Conservation (phyloP, 495 filamentous ascomycete species). For the Sordaria brevicollis region DNA sequence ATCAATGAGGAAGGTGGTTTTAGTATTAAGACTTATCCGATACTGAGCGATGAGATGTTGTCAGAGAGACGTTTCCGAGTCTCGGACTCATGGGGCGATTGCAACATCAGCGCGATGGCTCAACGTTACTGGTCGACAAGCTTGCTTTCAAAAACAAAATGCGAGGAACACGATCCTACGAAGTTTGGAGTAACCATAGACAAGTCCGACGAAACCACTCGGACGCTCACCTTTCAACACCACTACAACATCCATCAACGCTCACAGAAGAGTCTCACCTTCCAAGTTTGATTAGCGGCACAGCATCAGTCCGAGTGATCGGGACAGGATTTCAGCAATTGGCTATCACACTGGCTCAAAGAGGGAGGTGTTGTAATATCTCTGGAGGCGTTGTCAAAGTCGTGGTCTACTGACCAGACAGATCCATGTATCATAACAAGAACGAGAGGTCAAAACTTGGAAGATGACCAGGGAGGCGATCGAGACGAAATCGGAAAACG, state of each 20-base stretch:
- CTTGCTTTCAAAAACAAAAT: not conserved
- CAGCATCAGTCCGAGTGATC: not conserved
- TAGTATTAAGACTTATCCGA: not conserved
- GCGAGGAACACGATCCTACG: not conserved
- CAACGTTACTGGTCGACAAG: not conserved
- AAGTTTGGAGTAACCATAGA: not conserved
- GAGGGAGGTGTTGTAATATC: not conserved
- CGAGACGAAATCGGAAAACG: not conserved
- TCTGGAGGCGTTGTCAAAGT: not conserved
- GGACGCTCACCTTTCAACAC: not conserved
- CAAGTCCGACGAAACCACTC: not conserved
- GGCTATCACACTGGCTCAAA: not conserved
- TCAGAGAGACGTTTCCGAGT: not conserved
- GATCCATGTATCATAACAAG: not conserved
- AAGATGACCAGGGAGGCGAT: not conserved
- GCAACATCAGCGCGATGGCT: not conserved
- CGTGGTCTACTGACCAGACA: not conserved
- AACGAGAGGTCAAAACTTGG: not conserved
- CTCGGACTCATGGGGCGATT: not conserved
- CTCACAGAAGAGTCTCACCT: not conserved
- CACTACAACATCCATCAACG: not conserved
- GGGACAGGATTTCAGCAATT: not conserved
- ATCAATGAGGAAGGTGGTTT: not conserved
- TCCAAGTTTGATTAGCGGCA: not conserved
- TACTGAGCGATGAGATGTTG: not conserved